Evolutionary conservation across 768 basidiomycete species (phyloP).

Genomic region (Omphalotus guepiniiformis): DNA sequence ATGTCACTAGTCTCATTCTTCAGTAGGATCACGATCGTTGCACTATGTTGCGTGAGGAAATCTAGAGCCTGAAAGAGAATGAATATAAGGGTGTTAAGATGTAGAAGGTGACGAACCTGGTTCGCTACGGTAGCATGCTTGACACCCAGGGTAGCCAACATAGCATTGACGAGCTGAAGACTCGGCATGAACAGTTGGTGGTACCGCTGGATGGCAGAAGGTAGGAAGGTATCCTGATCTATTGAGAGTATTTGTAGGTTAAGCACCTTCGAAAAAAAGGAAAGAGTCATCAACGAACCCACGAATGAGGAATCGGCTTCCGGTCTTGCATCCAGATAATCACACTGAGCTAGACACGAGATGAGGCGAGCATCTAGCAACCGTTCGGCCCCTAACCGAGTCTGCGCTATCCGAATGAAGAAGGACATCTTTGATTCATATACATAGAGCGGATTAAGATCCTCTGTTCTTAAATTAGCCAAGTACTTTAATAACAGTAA

Average conservation of each 20-base stretch:
- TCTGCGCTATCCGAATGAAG: slow-evolving; percentile 80
- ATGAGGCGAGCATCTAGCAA: slow-evolving; percentile 76
- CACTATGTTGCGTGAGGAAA: slow-evolving; percentile 78
- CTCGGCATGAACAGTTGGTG: slow-evolving; percentile 89
- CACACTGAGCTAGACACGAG: slow-evolving; percentile 73
- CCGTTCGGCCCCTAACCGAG: slow-evolving; percentile 78
- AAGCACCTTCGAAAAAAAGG: too few relatives aligned
- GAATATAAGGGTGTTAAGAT: neutral
- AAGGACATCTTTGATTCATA: slow-evolving; percentile 95
- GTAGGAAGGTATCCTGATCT: slow-evolving; percentile 87
- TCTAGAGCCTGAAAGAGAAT: slow-evolving; percentile 54
- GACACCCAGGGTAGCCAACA: slow-evolving; percentile 72
- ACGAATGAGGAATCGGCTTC: slow-evolving; percentile 80
- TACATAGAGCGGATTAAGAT: slow-evolving; percentile 87
- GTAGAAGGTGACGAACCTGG: slow-evolving; percentile 44
- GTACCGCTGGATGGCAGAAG: slow-evolving; percentile 82
- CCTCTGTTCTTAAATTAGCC: slow-evolving; percentile 45
- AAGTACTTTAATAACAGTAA: slow-evolving; percentile 6
- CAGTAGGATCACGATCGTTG: slow-evolving; percentile 78
- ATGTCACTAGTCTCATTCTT: slow-evolving; percentile 66
- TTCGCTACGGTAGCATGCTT: slow-evolving; percentile 63
- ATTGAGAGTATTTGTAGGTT: neutral
- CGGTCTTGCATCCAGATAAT: slow-evolving; percentile 82
- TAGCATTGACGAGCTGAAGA: slow-evolving; percentile 73
- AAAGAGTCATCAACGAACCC: slow-evolving; percentile 40